These are phyloP conservation scores for Ophiostoma tasmaniense DNA, from an alignment of 2,329 filamentous ascomycete species.

Conservation along the genomic window DNA sequence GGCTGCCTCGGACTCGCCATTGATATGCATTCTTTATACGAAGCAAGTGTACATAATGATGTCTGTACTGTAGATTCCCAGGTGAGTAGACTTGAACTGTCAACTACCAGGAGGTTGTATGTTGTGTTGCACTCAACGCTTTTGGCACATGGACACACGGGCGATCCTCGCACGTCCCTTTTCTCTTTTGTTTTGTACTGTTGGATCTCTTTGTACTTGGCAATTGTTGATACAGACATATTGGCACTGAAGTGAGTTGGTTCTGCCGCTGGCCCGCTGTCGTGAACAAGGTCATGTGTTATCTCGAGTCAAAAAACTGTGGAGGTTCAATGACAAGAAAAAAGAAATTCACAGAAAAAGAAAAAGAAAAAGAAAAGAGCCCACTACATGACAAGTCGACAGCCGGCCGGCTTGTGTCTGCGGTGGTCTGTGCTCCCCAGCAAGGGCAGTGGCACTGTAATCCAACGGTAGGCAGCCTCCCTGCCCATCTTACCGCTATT, in stretches of 20 bases:
- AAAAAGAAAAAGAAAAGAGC: not conserved
- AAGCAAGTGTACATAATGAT: no score
- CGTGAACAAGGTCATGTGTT: not conserved
- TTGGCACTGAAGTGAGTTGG: not conserved
- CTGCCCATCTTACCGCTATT: not conserved
- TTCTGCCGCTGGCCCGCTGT: not conserved
- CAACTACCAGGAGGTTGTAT: not conserved
- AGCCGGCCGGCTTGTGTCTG: not conserved
- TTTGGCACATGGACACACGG: conserved; percentile 8
- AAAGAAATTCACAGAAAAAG: not conserved
- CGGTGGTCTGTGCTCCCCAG: not conserved
- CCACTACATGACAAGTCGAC: not conserved
- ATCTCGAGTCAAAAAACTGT: no score
- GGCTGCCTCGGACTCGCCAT: not conserved
- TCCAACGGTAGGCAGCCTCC: conserved; percentile 1
- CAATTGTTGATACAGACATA: no score
- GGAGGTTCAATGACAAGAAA: not conserved
- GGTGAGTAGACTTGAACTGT: no score
- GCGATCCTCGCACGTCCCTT: conserved; percentile 15
- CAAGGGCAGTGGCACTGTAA: not conserved
- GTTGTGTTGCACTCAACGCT: not conserved
- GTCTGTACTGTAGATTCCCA: not conserved
- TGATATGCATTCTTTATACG: no score
- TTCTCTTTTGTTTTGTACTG: not conserved
- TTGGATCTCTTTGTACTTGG: not conserved